phyloP scores from a whole-genome alignment of 306 rosid genomes.

The Ziziphus jujuba region DNA sequence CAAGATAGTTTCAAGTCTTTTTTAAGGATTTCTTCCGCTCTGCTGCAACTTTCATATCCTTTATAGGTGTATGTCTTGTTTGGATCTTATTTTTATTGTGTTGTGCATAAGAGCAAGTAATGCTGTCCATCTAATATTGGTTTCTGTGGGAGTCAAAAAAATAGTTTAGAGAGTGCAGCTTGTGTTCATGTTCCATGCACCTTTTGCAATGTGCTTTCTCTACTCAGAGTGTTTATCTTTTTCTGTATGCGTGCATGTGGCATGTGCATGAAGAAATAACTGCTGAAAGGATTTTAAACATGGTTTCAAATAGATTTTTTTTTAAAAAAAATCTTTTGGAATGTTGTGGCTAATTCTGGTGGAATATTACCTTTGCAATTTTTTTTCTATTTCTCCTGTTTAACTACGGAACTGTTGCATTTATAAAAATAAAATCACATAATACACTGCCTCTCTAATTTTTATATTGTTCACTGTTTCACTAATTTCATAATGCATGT shows the following conservation, averaged over 20 bases:
- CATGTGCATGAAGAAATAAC: background rate
- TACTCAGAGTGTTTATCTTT: background rate
- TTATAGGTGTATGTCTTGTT: background rate
- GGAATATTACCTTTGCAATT: background rate
- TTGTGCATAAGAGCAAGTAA: background rate
- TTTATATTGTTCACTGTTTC: conserved; percentile 13
- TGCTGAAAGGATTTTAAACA: too few relatives aligned
- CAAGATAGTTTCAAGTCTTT: conserved; percentile 3
- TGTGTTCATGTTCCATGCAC: background rate
- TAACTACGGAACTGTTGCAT: background rate
- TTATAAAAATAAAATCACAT: conserved; percentile 2
- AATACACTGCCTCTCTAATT: background rate
- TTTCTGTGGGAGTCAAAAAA: background rate
- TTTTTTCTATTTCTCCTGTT: background rate
- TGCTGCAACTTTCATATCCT: background rate
- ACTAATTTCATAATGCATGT: conserved; percentile 34
- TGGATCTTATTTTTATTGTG: background rate
- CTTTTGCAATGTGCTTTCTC: background rate
- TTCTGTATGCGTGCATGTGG: background rate
- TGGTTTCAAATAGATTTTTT: too few relatives aligned
- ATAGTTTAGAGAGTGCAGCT: background rate
- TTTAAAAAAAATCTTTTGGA: too few relatives aligned
- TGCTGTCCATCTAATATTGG: background rate
- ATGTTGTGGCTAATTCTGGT: background rate
- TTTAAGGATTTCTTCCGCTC: background rate